Conservation (phyloP, 2,329 filamentous ascomycete species). For the Zymoseptoria ardabiliae region DNA sequence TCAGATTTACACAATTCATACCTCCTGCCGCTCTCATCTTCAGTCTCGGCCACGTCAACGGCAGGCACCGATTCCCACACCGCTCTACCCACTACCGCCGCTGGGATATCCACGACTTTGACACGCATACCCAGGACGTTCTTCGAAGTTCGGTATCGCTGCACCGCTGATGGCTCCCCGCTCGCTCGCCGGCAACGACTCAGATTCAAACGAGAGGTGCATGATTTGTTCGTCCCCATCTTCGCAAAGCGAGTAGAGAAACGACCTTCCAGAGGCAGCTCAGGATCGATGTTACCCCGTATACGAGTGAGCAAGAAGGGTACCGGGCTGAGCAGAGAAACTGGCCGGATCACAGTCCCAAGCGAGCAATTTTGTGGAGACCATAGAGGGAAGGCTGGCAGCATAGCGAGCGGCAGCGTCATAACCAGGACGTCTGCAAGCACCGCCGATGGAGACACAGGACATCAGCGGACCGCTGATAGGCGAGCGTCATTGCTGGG, state of each 20-base stretch:
- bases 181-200: constrained; percentile 26
- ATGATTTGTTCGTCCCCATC: constrained; percentile 40
- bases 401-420: background rate
- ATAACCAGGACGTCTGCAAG: background rate
- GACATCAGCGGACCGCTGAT: background rate
- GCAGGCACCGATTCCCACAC: background rate
- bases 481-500: background rate
- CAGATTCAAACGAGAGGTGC: constrained; percentile 29
- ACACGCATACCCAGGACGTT: constrained; percentile 37
- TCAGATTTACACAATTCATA: constrained; percentile 26
- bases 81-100: background rate
- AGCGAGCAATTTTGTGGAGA: background rate
- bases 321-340: background rate
- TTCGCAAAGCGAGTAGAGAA: constrained; percentile 16
- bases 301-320: background rate
- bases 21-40: constrained; percentile 15
- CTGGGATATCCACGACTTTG: constrained; percentile 6
- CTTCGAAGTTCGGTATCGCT: constrained; percentile 38
- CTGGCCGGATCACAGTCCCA: too few relatives aligned
- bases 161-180: constrained; percentile 36
- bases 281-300: background rate
- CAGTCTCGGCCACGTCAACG: background rate
- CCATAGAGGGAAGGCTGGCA: background rate
- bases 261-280: background rate
- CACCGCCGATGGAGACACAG: background rate